Base-by-base conservation (phyloP, 306 rosid genomes). In the Pueraria montana region DNA sequence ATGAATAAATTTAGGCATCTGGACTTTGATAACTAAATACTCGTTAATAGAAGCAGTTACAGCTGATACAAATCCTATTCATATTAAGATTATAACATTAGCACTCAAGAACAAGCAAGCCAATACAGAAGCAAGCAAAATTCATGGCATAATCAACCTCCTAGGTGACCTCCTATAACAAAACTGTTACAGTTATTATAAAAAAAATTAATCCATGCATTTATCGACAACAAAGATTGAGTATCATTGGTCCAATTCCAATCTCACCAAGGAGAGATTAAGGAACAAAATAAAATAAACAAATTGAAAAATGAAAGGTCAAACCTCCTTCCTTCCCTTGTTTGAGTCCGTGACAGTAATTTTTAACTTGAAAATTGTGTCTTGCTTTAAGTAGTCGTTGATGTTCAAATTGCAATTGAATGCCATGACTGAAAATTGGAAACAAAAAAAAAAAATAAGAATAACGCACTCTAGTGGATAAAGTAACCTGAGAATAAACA, bases 291-390 rank as follows among this genome's bases (percentile, higher is more conserved):
- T 8, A 71, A 62, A 52, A 85, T 9, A 71, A 67, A 84, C 52
- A 36, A 26, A 50, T 30, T 10, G 26, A 66, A 77, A 58, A 74
- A 42, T 67, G 23, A 34, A 84, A 17, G 20, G 50, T 49, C 52
- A 20, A 11, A 93, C 99, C 98, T 92, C 87, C 79, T 27, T 86
- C 88, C 86, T 84, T 87, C 24, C 13, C 83, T 71, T 78, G 83
- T 84, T 72, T 80, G 74, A 64, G 11, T 52, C 89, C 83, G 12
- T 85, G 84, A 77, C 85, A 80, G 82, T 75, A 58, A 55, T 92
- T 95, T 77, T 92, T 86, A 72, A 90, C 91, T 1, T 12, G 79
- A 78, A 92, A 95, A 14, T 85, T 43, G 12, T 43, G 88, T 68
- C 86, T 91, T 72, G 89, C 99, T 2, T 72, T 53, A 36, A 92